Evolutionary conservation across 192 early-diverging fungal species (phyloP).

Genomic region (Umbelopsis vinacea): DNA sequence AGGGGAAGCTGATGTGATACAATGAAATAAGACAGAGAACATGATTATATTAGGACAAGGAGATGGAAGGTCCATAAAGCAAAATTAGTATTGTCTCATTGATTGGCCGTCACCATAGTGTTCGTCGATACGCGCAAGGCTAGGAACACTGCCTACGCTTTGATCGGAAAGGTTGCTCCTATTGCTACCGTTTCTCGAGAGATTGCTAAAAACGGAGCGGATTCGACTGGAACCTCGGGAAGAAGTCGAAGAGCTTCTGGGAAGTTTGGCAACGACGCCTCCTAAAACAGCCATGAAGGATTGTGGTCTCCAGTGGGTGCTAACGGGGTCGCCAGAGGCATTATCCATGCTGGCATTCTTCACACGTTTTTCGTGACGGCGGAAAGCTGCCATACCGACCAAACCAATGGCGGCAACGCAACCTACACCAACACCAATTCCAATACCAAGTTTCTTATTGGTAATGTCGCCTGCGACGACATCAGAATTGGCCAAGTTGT

Average conservation of each 20-base stretch:
- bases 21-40: not conserved
- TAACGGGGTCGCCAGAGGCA: constrained; percentile 13
- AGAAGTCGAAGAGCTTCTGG: constrained; percentile 18
- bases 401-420: constrained; percentile 39
- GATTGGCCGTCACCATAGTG: constrained; percentile 7
- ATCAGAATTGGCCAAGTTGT: not conserved
- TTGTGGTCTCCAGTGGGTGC: constrained; percentile 37
- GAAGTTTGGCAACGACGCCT: constrained; percentile 34
- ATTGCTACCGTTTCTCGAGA: constrained; percentile 19
- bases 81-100: constrained; percentile 16
- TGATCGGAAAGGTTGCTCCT: constrained; percentile 13
- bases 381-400: constrained; percentile 31
- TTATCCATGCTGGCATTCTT: constrained; percentile 15
- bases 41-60: not conserved
- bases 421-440: constrained; percentile 36
- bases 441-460: constrained; percentile 34
- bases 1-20: not conserved
- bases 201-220: constrained; percentile 29
- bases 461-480: constrained; percentile 17
- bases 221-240: constrained; percentile 25
- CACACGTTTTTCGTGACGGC: constrained; percentile 11
- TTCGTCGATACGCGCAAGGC: constrained; percentile 3
- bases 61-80: constrained; percentile 14
- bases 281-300: constrained; percentile 40
- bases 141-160: constrained; percentile 18